Base-by-base conservation (phyloP, 2,329 filamentous ascomycete genomes). In the Aspergillus sp. region DNA sequence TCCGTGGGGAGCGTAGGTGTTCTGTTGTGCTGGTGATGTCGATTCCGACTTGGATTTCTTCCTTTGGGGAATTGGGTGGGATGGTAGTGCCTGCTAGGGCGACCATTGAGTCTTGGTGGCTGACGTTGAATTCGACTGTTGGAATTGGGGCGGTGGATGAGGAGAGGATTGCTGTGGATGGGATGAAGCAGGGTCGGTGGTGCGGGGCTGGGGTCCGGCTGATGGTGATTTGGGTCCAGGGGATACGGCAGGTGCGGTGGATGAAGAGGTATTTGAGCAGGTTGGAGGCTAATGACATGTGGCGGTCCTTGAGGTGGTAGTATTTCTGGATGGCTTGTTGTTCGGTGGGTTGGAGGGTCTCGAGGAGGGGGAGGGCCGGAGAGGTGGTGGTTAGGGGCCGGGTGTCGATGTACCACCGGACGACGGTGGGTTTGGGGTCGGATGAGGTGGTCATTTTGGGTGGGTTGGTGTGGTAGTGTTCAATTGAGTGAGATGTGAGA, bases 11-110 rank as follows among this genome's bases (percentile, higher is more conserved):
- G 30, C 82, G 80, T 25, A 82, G 62, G 3, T 75, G 72, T 36
- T 89, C 86, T 62, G 87, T 84, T 13, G 85, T 83, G 69, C 84
- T 87, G 4, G 87, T 86, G 19, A 89, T 83, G 69, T 89, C 87
- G 8, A 87, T 81, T 15, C 87, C 87, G 0, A 88, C 77, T 59
- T 84, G 73, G 3, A 12, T 57, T 64, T 15, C 19, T 19, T 19
- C 19, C 19, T 19, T 19, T 19, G 19, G 19, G 19, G 19, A 19
- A 19, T 32, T 59, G 57, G 30, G 41, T 55, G 65, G 69, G 7
- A 70, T 70, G 8, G 72, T 64, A 19, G 76, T 79, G 12, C 87
- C 85, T 1, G 86, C 82, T 5, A 89, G 74, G 0, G 81, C 80
- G n/a, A 88, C 84, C 3, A 89, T 74, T 0, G 84, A 85, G 17